These are phyloP conservation scores for Myxozyma mucilagina DNA, from an alignment of 805 yeast species.

Conservation along the genomic window DNA sequence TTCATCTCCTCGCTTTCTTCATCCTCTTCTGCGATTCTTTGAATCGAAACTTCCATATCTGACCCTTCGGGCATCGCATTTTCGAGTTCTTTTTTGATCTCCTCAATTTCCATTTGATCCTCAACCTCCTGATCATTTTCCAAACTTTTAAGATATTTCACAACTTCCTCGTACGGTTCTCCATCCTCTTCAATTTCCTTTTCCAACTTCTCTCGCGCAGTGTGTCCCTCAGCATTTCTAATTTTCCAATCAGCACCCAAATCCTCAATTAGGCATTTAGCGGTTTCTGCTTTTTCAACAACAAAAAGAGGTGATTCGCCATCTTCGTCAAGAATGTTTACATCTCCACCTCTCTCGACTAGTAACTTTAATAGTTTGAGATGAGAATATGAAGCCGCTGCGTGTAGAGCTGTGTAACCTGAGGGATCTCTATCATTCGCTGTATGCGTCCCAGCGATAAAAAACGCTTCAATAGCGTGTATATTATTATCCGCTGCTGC, in stretches of 20 bases:
- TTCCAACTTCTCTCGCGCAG: slow-evolving; percentile 39
- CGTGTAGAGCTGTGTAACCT: slow-evolving; percentile 96
- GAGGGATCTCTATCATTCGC: slow-evolving; percentile 83
- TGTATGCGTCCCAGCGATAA: slow-evolving; percentile 53
- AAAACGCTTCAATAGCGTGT: slow-evolving; percentile 55
- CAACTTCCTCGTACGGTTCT: slow-evolving; percentile 72
- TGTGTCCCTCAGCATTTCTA: slow-evolving; percentile 72
- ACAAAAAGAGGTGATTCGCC: slow-evolving; percentile 97
- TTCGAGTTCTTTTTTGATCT: slow-evolving; percentile 10
- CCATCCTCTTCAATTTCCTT: slow-evolving; percentile 71
- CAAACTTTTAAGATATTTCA: slow-evolving; percentile 57
- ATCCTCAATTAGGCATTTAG: slow-evolving; percentile 64
- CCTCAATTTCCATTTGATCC: slow-evolving; percentile 23
- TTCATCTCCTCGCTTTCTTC: slow-evolving; percentile 31
- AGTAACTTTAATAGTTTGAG: slow-evolving; percentile 61
- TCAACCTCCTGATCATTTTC: slow-evolving; percentile 39
- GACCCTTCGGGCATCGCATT: slow-evolving; percentile 5
- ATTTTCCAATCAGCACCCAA: slow-evolving; percentile 64
- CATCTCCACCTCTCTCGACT: slow-evolving; percentile 65
- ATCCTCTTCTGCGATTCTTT: slow-evolving; percentile 23
- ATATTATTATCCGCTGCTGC: slow-evolving; percentile 87
- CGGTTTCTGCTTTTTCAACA: slow-evolving; percentile 69
- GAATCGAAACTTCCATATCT: slow-evolving; percentile 30
- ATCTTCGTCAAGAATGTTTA: slow-evolving; percentile 79
- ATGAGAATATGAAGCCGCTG: slow-evolving; percentile 94